Evolutionary conservation across 768 basidiomycete species (phyloP), one percentile per base, ranked within the genome.

Genomic region (Daedalea quercina): DNA sequence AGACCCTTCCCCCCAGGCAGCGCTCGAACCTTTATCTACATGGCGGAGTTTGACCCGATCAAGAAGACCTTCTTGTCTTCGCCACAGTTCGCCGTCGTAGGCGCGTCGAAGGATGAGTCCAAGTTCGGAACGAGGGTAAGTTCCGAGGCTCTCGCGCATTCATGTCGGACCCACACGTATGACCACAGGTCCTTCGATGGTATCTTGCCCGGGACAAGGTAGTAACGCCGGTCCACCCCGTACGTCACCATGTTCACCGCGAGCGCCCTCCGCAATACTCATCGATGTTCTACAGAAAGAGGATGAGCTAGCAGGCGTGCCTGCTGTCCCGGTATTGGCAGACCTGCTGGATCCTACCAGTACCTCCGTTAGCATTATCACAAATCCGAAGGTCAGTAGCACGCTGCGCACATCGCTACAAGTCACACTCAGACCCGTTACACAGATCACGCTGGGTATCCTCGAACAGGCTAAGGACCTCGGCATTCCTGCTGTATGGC

Each of bases 301-400:
- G 60, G 67, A 69, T 37, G 82, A 85, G 62, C 70, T 93, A 12
- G 86, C 89, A 60, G 85, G 85, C 2, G 54, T 84, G 45, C 61
- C 71, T 56, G 81, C 87, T 2, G 62, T 90, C 37, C 64, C 67
- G 44, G 70, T 76, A 2, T 72, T 92, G 49, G 63, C 72, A 0
- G 77, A 82, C 28, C 78, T 93, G 24, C 62, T 78, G 11, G 69
- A 67, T 13, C 88, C 90, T 1, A 65, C 73, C 1, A 71, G 81
- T 57, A 94, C 90, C 0, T 84, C 85, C 9, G 72, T 93, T 54
- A 87, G 85, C 62, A 79, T 94, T 57, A 75, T 93, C 60, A 92
- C 91, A 0, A 84, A 87, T 23, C 77, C 85, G 17, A 82, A 82
- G 73, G 89, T 84, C 55, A 23, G 11, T 2, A 23, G 25, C 34